A percentile compares a stretch with the other conserved stretches of the same genome.
Conservation (phyloP, 805 yeast species). For the Saturnispora hagleri region DNA sequence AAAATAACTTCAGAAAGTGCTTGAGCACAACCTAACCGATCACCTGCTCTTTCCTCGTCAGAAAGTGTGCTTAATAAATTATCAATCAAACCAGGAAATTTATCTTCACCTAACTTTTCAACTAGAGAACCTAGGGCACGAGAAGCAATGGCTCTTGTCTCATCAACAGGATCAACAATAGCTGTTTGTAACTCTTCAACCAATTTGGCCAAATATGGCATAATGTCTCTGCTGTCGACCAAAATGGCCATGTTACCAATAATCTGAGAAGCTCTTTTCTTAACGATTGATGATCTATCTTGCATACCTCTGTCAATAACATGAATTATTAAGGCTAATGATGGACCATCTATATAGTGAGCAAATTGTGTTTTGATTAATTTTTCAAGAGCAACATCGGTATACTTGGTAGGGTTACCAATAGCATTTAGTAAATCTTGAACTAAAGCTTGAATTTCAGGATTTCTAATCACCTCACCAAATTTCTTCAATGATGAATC, state of each 20-base stretch:
- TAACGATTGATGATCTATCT: slow-evolving; percentile 88
- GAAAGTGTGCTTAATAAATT: slow-evolving; percentile 65
- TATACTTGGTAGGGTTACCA: slow-evolving; percentile 88
- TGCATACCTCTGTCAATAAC: slow-evolving; percentile 93
- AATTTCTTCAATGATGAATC: slow-evolving; percentile 80
- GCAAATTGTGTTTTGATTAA: slow-evolving; percentile 87
- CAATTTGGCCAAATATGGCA: slow-evolving; percentile 72
- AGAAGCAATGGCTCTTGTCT: slow-evolving; percentile 94
- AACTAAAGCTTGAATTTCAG: slow-evolving; percentile 89
- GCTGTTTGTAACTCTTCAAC: slow-evolving; percentile 81
- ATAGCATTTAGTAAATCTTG: slow-evolving; percentile 84
- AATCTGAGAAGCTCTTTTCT: slow-evolving; percentile 92
- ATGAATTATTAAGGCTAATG: slow-evolving; percentile 88
- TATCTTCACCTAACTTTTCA: slow-evolving; percentile 92
- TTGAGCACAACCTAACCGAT: slow-evolving; percentile 94
- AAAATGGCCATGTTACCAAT: slow-evolving; percentile 98
- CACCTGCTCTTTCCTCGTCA: slow-evolving; percentile 76
- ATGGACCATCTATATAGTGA: slow-evolving; percentile 97
- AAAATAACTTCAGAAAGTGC: slow-evolving; percentile 89
- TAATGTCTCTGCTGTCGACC: slow-evolving; percentile 78
- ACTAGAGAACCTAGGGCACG: slow-evolving; percentile 94
- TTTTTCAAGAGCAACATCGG: slow-evolving; percentile 80
- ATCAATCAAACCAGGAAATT: slow-evolving; percentile 86
- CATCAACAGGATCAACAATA: slow-evolving; percentile 98
- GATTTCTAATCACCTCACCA: slow-evolving; percentile 95